Evolutionary conservation across 2,329 filamentous ascomycete genomes (phyloP).

Genomic region (Aspergillus caelatus): DNA sequence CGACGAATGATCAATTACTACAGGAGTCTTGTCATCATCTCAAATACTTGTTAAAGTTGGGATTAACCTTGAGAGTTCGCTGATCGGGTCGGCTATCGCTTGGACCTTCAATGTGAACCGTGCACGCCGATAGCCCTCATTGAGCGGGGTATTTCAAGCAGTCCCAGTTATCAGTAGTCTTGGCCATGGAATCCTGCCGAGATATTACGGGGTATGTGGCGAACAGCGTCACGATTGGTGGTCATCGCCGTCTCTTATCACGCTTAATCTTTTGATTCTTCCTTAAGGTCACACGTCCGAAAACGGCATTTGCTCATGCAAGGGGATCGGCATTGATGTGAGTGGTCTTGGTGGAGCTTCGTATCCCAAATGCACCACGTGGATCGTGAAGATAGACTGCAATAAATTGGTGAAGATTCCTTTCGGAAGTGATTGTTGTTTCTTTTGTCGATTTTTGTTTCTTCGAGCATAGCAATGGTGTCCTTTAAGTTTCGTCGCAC

Average conservation of each 20-base stretch:
- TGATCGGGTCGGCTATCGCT: neutral
- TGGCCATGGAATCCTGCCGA: neutral
- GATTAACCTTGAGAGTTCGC: neutral
- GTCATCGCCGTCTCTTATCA: neutral
- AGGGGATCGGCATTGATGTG: neutral
- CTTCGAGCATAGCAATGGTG: neutral
- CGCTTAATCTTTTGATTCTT: neutral
- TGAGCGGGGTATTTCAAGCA: neutral
- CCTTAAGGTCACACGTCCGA: neutral
- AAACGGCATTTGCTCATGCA: neutral
- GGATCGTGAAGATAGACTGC: neutral
- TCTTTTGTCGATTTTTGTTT: neutral
- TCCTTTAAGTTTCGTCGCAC: neutral
- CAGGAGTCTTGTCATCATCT: neutral
- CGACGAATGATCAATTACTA: neutral
- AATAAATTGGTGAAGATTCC: neutral
- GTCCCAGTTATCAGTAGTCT: neutral
- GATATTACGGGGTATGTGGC: neutral
- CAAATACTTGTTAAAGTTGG: neutral
- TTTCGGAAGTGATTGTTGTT: no score
- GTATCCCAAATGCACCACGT: neutral
- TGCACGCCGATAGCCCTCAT: neutral
- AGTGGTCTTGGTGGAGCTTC: neutral
- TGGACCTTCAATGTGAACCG: neutral
- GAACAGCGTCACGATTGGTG: neutral